Evolutionary conservation across 2,329 filamentous ascomycete species (phyloP), one percentile per base, ranked within the genome.

Genomic region (Fusarium sp.): DNA sequence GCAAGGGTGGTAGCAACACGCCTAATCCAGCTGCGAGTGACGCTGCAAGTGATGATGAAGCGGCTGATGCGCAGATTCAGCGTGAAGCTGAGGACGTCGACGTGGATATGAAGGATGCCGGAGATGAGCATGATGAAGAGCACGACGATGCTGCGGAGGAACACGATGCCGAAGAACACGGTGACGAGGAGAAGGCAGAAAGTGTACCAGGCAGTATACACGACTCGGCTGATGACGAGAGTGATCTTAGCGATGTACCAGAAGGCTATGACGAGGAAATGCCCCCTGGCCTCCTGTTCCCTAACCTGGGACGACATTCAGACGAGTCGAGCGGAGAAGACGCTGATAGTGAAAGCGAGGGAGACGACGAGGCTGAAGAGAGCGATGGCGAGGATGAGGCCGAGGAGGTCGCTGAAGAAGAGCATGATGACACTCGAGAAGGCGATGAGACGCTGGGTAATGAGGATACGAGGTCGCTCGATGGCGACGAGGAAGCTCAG

Each of bases 141-240:
- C 56, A 57, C 5, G 68, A 73, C 29, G 67, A 73, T 36, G 68
- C 44, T 62, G 74, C 44, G 66, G 75, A 46, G 53, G 73, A 61
- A 60, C 75, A 32, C 66, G 72, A 50, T 65, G 75, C 45, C 61
- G 76, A 63, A 40, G 70, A 78, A 43, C 80, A 83, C 25, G 77
- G 67, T 2, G 75, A 69, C 7, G 74, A 69, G 69, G 76, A 67
- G 32, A 73, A 62, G 48, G 64, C 64, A 6, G 70, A 73, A 22
- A 71, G 72, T 35, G 72, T 72, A 13, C 55, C 82, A 0, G 84
- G 83, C 6, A 91, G 85, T 57, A 76, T 88, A 7, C 85, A 88
- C 58, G 87, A 89, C 58, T 88, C 84, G 36, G 88, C 85, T 0
- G 88, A 90, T 61, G 87, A 89, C 51, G 88, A 91, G 73, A 90